Conservation (phyloP, 495 filamentous ascomycete species). For the Trichocladium antarcticum region DNA sequence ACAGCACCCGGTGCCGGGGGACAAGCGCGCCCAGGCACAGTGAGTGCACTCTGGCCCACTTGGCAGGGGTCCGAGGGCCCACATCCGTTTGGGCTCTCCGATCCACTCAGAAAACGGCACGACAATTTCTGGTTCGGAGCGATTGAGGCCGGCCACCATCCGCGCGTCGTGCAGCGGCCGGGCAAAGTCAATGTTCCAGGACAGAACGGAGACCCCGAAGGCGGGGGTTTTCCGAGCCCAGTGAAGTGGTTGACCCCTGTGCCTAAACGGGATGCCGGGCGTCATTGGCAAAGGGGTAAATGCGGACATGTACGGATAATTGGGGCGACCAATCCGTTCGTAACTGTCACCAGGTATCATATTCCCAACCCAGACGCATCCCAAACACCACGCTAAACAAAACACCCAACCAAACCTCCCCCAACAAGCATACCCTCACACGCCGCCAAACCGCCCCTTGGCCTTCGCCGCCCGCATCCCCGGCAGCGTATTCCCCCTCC, state of each 20-base stretch:
- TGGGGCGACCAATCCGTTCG: no score
- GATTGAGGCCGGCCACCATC: constrained; percentile 33
- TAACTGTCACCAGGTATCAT: no score
- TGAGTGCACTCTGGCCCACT: no score
- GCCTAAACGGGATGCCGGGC: neutral
- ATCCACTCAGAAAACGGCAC: no score
- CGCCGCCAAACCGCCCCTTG: constrained; percentile 18
- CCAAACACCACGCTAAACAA: no score
- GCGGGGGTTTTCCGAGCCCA: neutral
- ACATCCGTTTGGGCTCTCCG: constrained; percentile 40
- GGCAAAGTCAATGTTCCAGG: constrained; percentile 47
- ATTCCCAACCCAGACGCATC: no score
- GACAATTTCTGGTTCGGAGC: constrained; percentile 32
- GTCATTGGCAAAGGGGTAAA: constrained; percentile 1
- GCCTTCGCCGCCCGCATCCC: constrained; percentile 69
- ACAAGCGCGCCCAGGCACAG: no score
- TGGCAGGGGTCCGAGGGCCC: neutral
- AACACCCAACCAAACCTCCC: neutral
- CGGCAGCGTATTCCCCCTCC: constrained; percentile 52
- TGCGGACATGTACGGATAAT: no score
- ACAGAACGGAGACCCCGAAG: constrained; percentile 11
- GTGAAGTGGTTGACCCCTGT: neutral
- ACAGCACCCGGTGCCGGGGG: no score
- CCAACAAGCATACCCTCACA: neutral
- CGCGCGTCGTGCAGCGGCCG: constrained; percentile 25